A percentile compares a stretch with the other conserved stretches of the same genome.
Conservation (phyloP, 1,284 basidiomycete species). For the Fomitiporia mediterranea region DNA sequence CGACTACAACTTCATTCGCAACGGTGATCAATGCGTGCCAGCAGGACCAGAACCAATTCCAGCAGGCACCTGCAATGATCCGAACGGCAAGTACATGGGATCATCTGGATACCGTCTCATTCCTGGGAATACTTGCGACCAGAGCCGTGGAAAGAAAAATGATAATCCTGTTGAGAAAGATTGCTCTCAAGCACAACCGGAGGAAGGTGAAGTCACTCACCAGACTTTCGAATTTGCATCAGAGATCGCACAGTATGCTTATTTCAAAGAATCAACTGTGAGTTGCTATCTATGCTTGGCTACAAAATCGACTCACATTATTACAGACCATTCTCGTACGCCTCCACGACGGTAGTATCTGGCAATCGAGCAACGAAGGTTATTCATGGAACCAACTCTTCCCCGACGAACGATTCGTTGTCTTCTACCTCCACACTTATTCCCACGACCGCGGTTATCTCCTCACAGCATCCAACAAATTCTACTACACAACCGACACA, state of each 20-base stretch:
- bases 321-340: constrained; percentile 81
- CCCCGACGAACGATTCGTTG: constrained; percentile 65
- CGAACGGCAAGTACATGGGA: constrained; percentile 70
- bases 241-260: constrained; percentile 74
- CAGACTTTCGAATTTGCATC: constrained; percentile 72
- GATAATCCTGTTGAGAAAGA: constrained; percentile 70
- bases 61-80: constrained; percentile 63
- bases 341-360: constrained; percentile 72
- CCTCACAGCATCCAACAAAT: constrained; percentile 63
- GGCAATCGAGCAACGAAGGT: constrained; percentile 94
- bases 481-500: constrained; percentile 81
- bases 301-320: constrained; percentile 5
- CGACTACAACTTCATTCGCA: constrained; percentile 84
- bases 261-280: constrained; percentile 74
- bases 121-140: constrained; percentile 87
- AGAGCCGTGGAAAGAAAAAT: constrained; percentile 42
- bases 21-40: constrained; percentile 70
- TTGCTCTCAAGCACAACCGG: constrained; percentile 74
- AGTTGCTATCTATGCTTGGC: constrained; percentile 21
- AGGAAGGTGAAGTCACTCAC: constrained; percentile 67
- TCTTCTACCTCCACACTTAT: constrained; percentile 84
- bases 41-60: constrained; percentile 85
- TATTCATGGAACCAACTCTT: constrained; percentile 79
- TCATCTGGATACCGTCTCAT: constrained; percentile 92
- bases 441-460: constrained; percentile 83